Percentiles rank a stretch among this genome's conserved stretches.
These are phyloP conservation scores for Haberlea rhodopensis DNA, from an alignment of 257 asterid genomes.

Conservation along the genomic window DNA sequence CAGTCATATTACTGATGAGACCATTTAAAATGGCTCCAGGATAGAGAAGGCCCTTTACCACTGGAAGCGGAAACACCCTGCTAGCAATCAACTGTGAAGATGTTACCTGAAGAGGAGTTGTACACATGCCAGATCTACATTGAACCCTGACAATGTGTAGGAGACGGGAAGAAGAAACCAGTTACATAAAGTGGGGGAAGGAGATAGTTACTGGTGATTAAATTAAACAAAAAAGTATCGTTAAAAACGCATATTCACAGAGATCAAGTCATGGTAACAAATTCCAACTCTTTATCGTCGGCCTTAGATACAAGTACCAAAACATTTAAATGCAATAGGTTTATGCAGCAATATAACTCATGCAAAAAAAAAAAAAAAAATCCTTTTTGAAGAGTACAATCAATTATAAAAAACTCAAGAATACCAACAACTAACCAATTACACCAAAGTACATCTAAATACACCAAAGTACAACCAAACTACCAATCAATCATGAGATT, in stretches of 20 bases:
- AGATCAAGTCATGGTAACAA: conserved; percentile 1
- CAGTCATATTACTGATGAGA: conserved; percentile 41
- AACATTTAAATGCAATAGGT: background rate
- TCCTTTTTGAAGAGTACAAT: too few species aligned
- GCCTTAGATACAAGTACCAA: too few species aligned
- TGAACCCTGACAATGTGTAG: conserved; percentile 55
- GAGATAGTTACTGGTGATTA: background rate
- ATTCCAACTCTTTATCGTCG: background rate
- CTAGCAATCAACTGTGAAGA: conserved; percentile 87
- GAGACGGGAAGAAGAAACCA: conserved; percentile 3
- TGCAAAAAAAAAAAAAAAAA: background rate
- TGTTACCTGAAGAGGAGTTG: conserved; percentile 81
- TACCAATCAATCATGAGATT: too few species aligned
- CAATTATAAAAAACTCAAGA: too few species aligned
- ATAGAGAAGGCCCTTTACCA: conserved; percentile 83
- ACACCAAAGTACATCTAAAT: too few species aligned
- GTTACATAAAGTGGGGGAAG: background rate
- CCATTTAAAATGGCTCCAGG: conserved; percentile 78
- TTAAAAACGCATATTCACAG: background rate
- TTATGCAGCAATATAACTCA: background rate
- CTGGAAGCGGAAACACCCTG: conserved; percentile 74
- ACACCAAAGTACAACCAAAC: too few species aligned
- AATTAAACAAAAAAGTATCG: background rate
- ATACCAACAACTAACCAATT: too few species aligned
- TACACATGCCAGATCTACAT: conserved; percentile 89